Evolutionary conservation across 2,329 filamentous ascomycete species (phyloP), one percentile per base, ranked within the genome.

Genomic region (Emmonsia crescens): DNA sequence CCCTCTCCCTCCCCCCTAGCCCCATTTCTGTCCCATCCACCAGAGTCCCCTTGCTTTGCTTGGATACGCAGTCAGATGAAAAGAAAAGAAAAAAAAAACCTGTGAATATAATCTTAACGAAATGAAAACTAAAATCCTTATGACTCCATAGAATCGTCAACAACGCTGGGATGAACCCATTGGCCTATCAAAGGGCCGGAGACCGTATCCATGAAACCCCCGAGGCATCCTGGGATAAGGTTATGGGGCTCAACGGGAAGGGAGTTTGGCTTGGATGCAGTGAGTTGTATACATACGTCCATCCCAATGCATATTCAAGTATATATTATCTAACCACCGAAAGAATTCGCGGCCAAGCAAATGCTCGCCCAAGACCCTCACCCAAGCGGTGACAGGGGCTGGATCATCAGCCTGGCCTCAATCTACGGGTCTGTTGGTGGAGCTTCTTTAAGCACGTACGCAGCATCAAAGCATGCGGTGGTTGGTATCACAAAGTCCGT

Each of bases 391-490:
- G 72, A 75, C 40, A 66, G 72, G 8, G 73, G 71, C 10, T 74
- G 72, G 73, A 73, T 75, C 31, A 64, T 75, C 24, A 75, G 73
- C 40, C 65, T 74, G 9, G 69, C 69, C 0, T 74, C 71, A 0
- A 70, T 74, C 24, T 64, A 70, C 62, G 71, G 71, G 1, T 63
- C 71, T 27, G 66, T 74, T 48, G 70, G 64, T 2, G 67, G 62
- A 0, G 54, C 62, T 1, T 59, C 68, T n/a, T 68, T 67, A 21
- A 66, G 61, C 29, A 61, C 62, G 0, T 83, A 83, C 57, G 72
- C 73, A 12, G 75, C 80, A 0, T 79, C 77, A 0, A 83, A 83
- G 63, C 79, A 78, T 5, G 80, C 78, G 0, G 79, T 83, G 0
- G 71, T 77, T 2, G 79, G 78, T n/a, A 63, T 83, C 3, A 84